Percentiles rank a stretch among this genome's conserved stretches.
phyloP scores from a whole-genome alignment of 495 filamentous ascomycete genomes.

The Penicillium subrubescens region DNA sequence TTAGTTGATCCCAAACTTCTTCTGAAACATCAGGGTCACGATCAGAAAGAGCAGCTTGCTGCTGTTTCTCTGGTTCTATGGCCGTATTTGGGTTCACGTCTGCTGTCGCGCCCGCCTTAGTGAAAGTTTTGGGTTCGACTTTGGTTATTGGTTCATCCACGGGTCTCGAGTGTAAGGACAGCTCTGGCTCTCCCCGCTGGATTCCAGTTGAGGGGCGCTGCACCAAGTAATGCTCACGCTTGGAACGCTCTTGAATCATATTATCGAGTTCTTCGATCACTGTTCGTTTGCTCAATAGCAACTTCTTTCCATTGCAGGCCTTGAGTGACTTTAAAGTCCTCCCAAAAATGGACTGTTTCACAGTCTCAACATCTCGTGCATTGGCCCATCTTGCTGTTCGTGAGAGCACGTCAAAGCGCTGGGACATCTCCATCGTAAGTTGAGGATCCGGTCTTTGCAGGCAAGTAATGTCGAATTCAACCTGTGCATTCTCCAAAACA shows the following conservation, averaged over 20 bases:
- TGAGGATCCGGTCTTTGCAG: constrained; percentile 28
- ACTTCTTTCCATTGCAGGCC: constrained; percentile 6
- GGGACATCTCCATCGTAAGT: constrained; percentile 28
- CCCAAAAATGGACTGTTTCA: constrained; percentile 57
- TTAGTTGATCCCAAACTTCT: constrained; percentile 61
- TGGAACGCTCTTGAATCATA: constrained; percentile 47
- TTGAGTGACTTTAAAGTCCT: constrained; percentile 33
- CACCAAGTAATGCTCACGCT: constrained; percentile 1
- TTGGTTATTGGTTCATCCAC: background rate
- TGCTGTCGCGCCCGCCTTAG: background rate
- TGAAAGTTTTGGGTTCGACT: background rate
- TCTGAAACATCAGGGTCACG: constrained; percentile 63
- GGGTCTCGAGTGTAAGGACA: constrained; percentile 3
- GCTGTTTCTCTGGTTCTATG: background rate
- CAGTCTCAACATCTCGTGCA: constrained; percentile 62
- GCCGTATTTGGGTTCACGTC: background rate
- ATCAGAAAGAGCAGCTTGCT: constrained; percentile 9
- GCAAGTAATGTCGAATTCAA: constrained; percentile 37
- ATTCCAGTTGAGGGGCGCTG: background rate
- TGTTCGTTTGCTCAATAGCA: constrained; percentile 34
- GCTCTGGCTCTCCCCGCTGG: background rate
- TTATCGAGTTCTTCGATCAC: constrained; percentile 39
- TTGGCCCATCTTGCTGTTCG: constrained; percentile 64
- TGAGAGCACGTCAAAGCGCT: constrained; percentile 45
- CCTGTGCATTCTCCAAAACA: constrained; percentile 18